These are phyloP conservation scores for Scutellaria barbata DNA, from an alignment of 257 asterid species.

Conservation along the genomic window DNA sequence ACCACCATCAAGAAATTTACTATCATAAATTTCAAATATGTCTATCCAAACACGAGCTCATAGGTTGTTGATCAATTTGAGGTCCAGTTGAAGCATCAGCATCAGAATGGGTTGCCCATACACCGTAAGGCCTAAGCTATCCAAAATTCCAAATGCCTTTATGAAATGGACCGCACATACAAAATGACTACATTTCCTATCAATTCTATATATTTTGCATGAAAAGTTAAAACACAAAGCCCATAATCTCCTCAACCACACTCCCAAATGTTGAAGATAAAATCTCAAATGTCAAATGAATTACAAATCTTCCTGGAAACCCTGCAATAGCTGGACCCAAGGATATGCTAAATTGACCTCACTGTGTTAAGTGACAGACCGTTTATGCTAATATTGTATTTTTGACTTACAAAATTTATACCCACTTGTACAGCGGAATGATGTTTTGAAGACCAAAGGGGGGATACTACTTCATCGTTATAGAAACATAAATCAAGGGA, in stretches of 20 bases:
- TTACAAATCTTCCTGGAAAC: conserved; percentile 6
- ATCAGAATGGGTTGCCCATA: not conserved
- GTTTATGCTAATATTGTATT: not conserved
- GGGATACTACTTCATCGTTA: conserved; percentile 12
- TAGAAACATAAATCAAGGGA: not conserved
- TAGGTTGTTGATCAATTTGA: too few relatives aligned
- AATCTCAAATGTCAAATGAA: conserved; percentile 3
- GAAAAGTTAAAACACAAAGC: too few relatives aligned
- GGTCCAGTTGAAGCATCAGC: not conserved
- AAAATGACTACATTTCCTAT: too few relatives aligned
- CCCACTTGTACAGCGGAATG: conserved; percentile 26
- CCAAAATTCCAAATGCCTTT: not conserved
- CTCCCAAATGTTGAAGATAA: not conserved
- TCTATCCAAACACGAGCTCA: too few relatives aligned
- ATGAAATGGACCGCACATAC: not conserved
- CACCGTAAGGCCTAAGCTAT: not conserved
- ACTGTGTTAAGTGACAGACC: not conserved
- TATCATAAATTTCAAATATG: too few relatives aligned
- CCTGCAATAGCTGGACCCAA: conserved; percentile 11
- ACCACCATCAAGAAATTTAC: too few relatives aligned
- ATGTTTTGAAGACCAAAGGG: conserved; percentile 7
- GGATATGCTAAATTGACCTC: conserved; percentile 8
- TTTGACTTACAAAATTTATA: conserved; percentile 25
- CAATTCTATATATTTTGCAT: too few relatives aligned
- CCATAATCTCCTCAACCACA: too few relatives aligned